phyloP scores from a whole-genome alignment of 345 rosid species.

The Pistacia vera region DNA sequence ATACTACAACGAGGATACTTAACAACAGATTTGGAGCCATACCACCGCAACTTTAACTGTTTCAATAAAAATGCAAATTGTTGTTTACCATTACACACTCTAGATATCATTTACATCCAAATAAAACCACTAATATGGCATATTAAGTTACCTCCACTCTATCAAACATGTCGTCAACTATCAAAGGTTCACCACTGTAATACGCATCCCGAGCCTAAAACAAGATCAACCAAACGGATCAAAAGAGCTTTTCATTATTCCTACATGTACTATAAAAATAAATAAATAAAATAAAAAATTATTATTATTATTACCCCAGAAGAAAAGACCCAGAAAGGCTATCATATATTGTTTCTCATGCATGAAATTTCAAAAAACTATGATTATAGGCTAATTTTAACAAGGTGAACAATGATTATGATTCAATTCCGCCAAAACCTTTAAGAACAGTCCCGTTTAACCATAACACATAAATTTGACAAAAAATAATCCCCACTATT shows the following conservation, averaged over 20 bases:
- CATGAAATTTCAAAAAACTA: background rate
- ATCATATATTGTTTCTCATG: background rate
- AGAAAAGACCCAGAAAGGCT: background rate
- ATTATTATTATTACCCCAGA: background rate
- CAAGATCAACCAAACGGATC: conserved; percentile 10
- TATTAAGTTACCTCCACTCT: conserved; percentile 79
- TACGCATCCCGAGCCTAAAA: conserved; percentile 84
- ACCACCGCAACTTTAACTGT: conserved; percentile 84
- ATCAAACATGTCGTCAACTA: conserved; percentile 95
- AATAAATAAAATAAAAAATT: no score
- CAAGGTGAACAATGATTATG: background rate
- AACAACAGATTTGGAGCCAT: conserved; percentile 87
- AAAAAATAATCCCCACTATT: background rate
- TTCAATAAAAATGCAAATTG: background rate
- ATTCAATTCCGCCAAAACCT: background rate
- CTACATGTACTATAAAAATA: background rate
- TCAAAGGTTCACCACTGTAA: conserved; percentile 84
- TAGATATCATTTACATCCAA: background rate
- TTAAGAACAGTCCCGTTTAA: no score
- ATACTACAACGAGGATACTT: conserved; percentile 98
- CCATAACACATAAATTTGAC: background rate
- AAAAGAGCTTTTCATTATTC: background rate
- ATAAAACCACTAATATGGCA: background rate
- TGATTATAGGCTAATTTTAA: background rate
- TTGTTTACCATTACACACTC: background rate